A percentile compares a stretch with the other conserved stretches of the same genome.
These are phyloP conservation scores for Betula pendula DNA, from an alignment of 306 rosid species.

Conservation along the genomic window DNA sequence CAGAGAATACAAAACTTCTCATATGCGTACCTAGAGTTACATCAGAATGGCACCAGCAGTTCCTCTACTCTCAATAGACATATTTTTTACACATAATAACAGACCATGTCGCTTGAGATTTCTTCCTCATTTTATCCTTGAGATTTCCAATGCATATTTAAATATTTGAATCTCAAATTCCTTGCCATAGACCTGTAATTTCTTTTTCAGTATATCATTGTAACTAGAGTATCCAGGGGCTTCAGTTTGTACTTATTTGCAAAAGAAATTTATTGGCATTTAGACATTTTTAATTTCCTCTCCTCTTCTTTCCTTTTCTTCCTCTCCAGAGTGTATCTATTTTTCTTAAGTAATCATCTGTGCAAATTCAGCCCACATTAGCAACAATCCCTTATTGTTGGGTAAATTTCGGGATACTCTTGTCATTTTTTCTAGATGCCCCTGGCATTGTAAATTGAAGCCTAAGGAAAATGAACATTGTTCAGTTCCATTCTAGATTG, in stretches of 20 bases:
- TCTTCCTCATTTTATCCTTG: not conserved
- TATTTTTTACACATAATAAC: not conserved
- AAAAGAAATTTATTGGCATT: not conserved
- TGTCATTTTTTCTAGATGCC: not conserved
- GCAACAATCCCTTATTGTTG: not conserved
- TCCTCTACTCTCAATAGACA: not conserved
- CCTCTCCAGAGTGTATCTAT: not conserved
- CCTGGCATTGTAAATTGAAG: not conserved
- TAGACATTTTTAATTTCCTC: not conserved
- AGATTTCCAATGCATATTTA: not conserved
- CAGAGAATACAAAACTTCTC: not conserved
- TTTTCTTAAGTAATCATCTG: not conserved
- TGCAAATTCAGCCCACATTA: not conserved
- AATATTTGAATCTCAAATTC: not conserved
- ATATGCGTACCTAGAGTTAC: not conserved
- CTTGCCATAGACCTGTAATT: not conserved
- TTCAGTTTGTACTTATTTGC: not conserved
- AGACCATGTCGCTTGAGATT: not conserved
- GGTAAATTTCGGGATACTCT: not conserved
- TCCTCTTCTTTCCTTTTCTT: not conserved
- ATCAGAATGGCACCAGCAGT: not conserved
- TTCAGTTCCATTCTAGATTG: not conserved
- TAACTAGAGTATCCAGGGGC: not conserved
- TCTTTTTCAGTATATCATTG: not conserved
- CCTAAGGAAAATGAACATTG: not conserved